Conservation (phyloP, 75 land plant genomes). For the Pinus taeda region DNA sequence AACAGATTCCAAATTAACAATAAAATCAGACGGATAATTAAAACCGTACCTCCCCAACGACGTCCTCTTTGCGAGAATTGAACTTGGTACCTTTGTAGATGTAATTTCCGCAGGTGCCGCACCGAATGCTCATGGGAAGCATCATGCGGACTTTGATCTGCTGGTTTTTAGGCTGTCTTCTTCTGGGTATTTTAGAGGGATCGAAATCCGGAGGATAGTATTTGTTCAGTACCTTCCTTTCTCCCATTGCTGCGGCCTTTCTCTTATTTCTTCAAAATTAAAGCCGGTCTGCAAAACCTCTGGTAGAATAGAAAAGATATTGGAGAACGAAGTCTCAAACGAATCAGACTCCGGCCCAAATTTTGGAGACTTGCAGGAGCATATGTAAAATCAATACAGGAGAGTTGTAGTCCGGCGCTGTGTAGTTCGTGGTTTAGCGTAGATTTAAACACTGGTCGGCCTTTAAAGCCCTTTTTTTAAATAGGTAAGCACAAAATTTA, state of each 20-base stretch:
- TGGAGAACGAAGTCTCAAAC: too few species aligned
- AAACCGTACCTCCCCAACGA: conserved; percentile 54
- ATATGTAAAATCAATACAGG: too few species aligned
- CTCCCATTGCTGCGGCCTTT: conserved; percentile 66
- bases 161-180: conserved; percentile 69
- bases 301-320: too few species aligned
- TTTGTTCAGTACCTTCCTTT: conserved; percentile 87
- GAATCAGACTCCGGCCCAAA: too few species aligned
- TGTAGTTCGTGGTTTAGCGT: too few species aligned
- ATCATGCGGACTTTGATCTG: conserved; percentile 92
- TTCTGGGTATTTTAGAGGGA: conserved; percentile 74
- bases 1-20: background rate
- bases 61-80: conserved; percentile 90
- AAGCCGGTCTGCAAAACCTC: too few species aligned
- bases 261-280: too few species aligned
- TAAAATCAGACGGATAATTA: background rate
- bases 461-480: too few species aligned
- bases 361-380: too few species aligned
- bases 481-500: too few species aligned
- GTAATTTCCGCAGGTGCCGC: conserved; percentile 84
- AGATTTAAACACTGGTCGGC: too few species aligned
- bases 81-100: conserved; percentile 94
- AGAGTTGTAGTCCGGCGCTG: too few species aligned
- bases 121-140: conserved; percentile 94
- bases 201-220: conserved; percentile 96